Percentiles rank a stretch among this genome's conserved stretches.
Evolutionary conservation across 2,329 filamentous ascomycete species (phyloP).

Genomic region (Hysterium pulicare): DNA sequence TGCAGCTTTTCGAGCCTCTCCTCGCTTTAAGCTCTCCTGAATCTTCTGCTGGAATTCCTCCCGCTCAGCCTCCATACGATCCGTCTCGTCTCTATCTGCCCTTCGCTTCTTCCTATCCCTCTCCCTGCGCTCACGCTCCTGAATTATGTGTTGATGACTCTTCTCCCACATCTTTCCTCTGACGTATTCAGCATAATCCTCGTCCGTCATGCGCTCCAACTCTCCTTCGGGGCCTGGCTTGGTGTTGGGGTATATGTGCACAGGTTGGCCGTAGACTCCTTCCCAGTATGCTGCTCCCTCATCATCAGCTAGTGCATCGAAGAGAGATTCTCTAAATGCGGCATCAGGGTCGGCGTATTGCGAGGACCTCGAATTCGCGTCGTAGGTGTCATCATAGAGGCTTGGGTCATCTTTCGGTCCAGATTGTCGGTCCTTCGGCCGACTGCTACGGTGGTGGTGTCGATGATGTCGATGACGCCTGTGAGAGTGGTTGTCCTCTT

Average conservation of each 20-base stretch:
- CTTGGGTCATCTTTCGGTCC: slow-evolving; percentile 26
- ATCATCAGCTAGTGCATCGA: slow-evolving; percentile 95
- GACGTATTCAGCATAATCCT: slow-evolving; percentile 86
- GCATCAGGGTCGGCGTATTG: slow-evolving; percentile 54
- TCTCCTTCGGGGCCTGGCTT: slow-evolving; percentile 52
- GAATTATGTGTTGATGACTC: slow-evolving; percentile 77
- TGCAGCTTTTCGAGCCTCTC: slow-evolving; percentile 58
- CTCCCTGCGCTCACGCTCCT: slow-evolving; percentile 66
- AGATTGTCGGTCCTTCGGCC: slow-evolving; percentile 17
- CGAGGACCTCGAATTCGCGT: slow-evolving; percentile 26
- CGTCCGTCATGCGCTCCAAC: slow-evolving; percentile 84
- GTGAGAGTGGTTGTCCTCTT: slow-evolving; percentile 17
- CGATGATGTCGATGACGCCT: slow-evolving; percentile 3
- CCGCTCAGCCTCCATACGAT: slow-evolving; percentile 41
- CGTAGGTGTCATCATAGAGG: slow-evolving; percentile 39
- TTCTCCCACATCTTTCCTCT: slow-evolving; percentile 93
- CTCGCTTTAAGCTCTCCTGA: slow-evolving; percentile 65
- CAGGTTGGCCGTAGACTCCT: slow-evolving; percentile 90
- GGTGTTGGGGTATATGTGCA: slow-evolving; percentile 70
- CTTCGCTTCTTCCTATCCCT: slow-evolving; percentile 46
- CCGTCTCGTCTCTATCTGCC: slow-evolving; percentile 42
- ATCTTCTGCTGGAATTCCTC: slow-evolving; percentile 59
- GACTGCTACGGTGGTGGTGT: slow-evolving; percentile 6
- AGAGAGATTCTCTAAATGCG: slow-evolving; percentile 89
- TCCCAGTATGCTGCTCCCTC: slow-evolving; percentile 96